Evolutionary conservation across 1,139 yeast genomes (phyloP).

Genomic region (Protomyces lactucae-debilis): DNA sequence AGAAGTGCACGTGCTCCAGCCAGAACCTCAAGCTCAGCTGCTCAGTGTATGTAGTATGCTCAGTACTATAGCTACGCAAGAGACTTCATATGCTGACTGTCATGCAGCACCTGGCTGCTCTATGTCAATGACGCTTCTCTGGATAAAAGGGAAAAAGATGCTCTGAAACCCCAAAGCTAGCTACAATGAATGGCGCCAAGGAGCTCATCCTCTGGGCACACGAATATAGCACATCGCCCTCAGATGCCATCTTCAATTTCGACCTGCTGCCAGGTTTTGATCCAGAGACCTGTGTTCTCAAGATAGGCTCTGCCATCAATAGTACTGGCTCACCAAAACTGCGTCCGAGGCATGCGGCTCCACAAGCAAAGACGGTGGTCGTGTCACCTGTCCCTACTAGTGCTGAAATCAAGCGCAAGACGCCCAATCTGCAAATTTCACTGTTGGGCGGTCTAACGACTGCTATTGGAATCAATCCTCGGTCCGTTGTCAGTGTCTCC

Average conservation of each 20-base stretch:
- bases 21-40: neutral
- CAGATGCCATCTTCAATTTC: slow-evolving; percentile 61
- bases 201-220: slow-evolving; percentile 65
- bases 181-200: slow-evolving; percentile 27
- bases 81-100: too few species aligned
- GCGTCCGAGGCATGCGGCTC: neutral
- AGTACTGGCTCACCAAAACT: slow-evolving; percentile 1
- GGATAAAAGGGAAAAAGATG: slow-evolving; percentile 1
- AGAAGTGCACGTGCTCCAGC: neutral
- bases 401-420: slow-evolving; percentile 28
- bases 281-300: slow-evolving; percentile 7
- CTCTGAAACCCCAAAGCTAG: neutral
- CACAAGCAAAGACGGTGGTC: slow-evolving; percentile 1
- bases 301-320: neutral
- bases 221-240: slow-evolving; percentile 55
- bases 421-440: slow-evolving; percentile 27
- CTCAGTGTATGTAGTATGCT: neutral
- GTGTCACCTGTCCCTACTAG: slow-evolving; percentile 5
- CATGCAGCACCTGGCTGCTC: neutral
- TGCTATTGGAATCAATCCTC: slow-evolving; percentile 9
- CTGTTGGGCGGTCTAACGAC: slow-evolving; percentile 14
- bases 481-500: slow-evolving; percentile 20
- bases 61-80: too few species aligned
- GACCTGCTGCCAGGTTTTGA: slow-evolving; percentile 52
- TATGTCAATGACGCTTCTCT: neutral